phyloP scores from a whole-genome alignment of 805 yeast genomes.

The Grigorovia yakushimaensis region DNA sequence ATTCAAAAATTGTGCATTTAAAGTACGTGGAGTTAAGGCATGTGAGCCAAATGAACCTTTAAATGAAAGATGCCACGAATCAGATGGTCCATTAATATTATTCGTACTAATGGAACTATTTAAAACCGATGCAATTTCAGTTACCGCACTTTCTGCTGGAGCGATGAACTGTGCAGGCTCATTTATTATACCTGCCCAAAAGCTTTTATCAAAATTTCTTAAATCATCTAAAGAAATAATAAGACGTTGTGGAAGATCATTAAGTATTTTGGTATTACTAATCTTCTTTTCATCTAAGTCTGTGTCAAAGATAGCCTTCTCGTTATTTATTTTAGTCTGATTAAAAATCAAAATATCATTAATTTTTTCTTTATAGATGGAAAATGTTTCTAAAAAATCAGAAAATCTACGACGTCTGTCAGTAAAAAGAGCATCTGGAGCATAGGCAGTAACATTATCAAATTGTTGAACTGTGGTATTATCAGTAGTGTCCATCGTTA shows the following conservation, averaged over 20 bases:
- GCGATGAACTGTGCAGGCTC: conserved; percentile 81
- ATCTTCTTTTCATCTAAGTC: conserved; percentile 9
- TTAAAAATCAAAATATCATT: conserved; percentile 3
- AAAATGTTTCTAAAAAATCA: conserved; percentile 65
- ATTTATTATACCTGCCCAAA: conserved; percentile 67
- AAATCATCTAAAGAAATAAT: conserved; percentile 76
- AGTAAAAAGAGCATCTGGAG: conserved; percentile 44
- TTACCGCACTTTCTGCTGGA: conserved; percentile 77
- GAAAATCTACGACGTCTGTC: conserved; percentile 85
- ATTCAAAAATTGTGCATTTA: conserved; percentile 66
- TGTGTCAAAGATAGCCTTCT: conserved; percentile 6
- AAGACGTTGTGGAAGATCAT: conserved; percentile 37
- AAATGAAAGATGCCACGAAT: conserved; percentile 53
- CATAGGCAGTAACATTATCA: conserved; percentile 10
- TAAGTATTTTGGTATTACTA: conserved; percentile 5
- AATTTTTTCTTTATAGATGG: conserved; percentile 50
- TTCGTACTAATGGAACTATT: conserved; percentile 25
- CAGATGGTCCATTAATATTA: conserved; percentile 46
- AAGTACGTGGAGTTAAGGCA: conserved; percentile 77
- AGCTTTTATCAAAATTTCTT: conserved; percentile 67
- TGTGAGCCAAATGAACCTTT: conserved; percentile 88
- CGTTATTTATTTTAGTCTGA: conserved; percentile 1
- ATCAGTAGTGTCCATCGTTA: neutral
- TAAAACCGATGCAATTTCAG: conserved; percentile 70
- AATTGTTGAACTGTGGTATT: conserved; percentile 4